Evolutionary conservation across 164 flowering plant species (phyloP).

Genomic region (Dillenia turbinata): DNA sequence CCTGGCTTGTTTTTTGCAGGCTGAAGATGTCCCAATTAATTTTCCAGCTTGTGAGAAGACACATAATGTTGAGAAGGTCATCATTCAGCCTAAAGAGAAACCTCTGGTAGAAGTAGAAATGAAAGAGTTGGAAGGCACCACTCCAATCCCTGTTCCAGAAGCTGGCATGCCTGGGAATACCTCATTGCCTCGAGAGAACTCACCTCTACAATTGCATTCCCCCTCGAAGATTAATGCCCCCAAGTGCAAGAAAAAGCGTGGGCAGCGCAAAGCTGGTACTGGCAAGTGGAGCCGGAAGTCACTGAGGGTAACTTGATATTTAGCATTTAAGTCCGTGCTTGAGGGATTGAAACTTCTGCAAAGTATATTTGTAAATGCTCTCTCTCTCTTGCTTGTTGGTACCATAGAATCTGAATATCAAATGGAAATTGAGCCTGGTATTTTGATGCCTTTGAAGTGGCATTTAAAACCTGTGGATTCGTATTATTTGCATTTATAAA

Average conservation of each 20-base stretch:
- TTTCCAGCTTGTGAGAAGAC: slow-evolving; percentile 34
- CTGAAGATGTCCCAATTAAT: slow-evolving; percentile 37
- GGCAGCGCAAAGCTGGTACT: slow-evolving; percentile 60
- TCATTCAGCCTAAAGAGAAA: slow-evolving; percentile 20
- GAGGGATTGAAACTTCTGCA: no score
- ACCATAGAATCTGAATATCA: no score
- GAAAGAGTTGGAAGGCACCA: slow-evolving; percentile 22
- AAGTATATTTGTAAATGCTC: no score
- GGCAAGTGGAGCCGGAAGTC: slow-evolving; percentile 49
- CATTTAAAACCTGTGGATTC: no score
- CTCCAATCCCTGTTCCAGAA: slow-evolving; percentile 15
- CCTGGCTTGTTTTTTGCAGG: slow-evolving; percentile 29
- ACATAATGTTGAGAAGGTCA: slow-evolving; percentile 17
- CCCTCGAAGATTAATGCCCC: slow-evolving; percentile 47
- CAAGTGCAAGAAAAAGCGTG: slow-evolving; percentile 64
- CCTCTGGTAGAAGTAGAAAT: slow-evolving; percentile 20
- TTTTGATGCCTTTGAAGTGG: no score
- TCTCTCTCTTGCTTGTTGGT: no score
- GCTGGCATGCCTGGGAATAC: slow-evolving; percentile 9
- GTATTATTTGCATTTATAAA: no score
- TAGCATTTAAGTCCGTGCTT: no score
- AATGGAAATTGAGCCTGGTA: no score
- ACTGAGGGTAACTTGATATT: no score
- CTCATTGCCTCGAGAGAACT: slow-evolving; percentile 4
- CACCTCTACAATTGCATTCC: slow-evolving; percentile 30